Conservation (phyloP, 2,329 filamentous ascomycete genomes). For the Fonsecaea multimorphosa region DNA sequence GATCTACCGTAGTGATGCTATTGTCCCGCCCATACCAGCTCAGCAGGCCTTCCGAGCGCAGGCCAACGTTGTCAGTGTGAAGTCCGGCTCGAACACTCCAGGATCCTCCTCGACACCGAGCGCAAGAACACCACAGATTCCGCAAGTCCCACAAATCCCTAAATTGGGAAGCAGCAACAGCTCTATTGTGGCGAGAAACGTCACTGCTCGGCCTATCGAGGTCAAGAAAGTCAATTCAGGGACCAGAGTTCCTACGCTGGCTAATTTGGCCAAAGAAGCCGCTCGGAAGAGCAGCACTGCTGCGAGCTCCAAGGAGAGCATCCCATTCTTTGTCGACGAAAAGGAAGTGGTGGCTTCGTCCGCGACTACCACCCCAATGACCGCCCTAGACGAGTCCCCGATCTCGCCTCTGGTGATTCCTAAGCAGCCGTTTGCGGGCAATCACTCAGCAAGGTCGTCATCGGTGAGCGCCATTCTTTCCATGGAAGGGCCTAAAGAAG, state of each 20-base stretch:
- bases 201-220: conserved; percentile 54
- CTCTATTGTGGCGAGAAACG: conserved; percentile 53
- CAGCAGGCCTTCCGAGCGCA: conserved; percentile 87
- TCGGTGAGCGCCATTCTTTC: conserved; percentile 34
- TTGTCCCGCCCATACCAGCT: conserved; percentile 77
- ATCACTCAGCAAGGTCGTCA: conserved; percentile 35
- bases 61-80: conserved; percentile 91
- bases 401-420: conserved; percentile 32
- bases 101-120: conserved; percentile 61
- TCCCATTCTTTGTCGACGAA: conserved; percentile 34
- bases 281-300: conserved; percentile 38
- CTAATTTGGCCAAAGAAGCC: conserved; percentile 41
- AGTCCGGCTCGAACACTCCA: conserved; percentile 66
- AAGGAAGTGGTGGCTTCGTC: conserved; percentile 36
- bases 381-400: conserved; percentile 21
- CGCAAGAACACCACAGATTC: conserved; percentile 62
- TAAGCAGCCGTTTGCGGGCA: conserved; percentile 31
- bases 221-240: conserved; percentile 46
- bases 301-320: conserved; percentile 25
- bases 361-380: conserved; percentile 17
- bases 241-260: conserved; percentile 43
- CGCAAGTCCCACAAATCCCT: conserved; percentile 37
- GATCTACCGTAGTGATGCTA: conserved; percentile 88
- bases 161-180: conserved; percentile 49
- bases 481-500: conserved; percentile 12